Evolutionary conservation across 2,329 filamentous ascomycete genomes (phyloP), one percentile per base, ranked within the genome.

Genomic region (Grosmannia huntii): DNA sequence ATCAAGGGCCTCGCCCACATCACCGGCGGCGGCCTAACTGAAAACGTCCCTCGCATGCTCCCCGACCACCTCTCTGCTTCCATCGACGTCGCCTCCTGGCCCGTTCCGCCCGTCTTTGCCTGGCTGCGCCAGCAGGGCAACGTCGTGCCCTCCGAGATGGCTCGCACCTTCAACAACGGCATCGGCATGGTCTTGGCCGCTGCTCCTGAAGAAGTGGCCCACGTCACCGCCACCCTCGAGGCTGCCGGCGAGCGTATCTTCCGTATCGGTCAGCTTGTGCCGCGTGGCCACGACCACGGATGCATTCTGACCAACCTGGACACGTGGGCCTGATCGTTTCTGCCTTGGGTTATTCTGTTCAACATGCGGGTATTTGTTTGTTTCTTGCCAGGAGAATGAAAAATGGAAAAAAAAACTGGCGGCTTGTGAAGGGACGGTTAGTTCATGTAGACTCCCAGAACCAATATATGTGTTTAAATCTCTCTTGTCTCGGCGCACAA

Each of bases 1-100:
- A 78, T 97, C 70, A 95, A 96, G 75, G 94, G 94, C 57, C 87
- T 97, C 71, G 88, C 94, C 12, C 94, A 99, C 73, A 97, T 99
- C 74, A 99, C 94, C 0, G 94, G 94, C 55, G 94, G 94, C 61
- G 94, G 94, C 12, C 80, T 99, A 23, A 78, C 86, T 21, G 94
- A 99, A 73, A 99, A 99, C 71, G 86, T 99, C 28, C 94, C 94
- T 33, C 85, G 94, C 63, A 95, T 95, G 87, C 79, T 99, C 21
- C 94, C 94, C 1, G 71, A 79, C 38, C 76, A 84, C 52, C 81
- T 99, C 6, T 81, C 87, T 1, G 92, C 90, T 2, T 83, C 90
- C 68, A 84, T 99, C 58, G 87, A 96, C 66, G 87, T 87, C 53
- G 75, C 77, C 49, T 73, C 81, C 1, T 99, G 91, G 90, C 70